Evolutionary conservation across 495 filamentous ascomycete genomes (phyloP), one percentile per base, ranked within the genome.

Genomic region (Trichocladium antarcticum): DNA sequence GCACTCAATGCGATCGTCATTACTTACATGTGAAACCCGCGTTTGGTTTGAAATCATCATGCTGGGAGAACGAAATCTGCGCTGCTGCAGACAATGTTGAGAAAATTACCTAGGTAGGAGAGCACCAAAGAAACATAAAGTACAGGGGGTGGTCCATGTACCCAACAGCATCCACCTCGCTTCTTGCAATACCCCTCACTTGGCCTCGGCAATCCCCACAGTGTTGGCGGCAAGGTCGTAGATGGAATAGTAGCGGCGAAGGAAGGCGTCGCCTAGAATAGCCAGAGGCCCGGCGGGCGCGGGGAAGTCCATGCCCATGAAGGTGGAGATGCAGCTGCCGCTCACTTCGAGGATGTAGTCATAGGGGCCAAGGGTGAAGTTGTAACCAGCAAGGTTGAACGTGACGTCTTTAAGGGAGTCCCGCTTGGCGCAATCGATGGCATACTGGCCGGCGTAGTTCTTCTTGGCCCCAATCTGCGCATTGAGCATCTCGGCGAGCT

Each of bases 301-400:
- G 19, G 86, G 87, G 78, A 96, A 85, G 68, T 97, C 92, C 84
- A 96, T 94, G 57, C 90, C 90, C 80, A 95, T 90, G 74, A 99
- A 94, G 53, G 85, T 82, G 42, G 87, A 94, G 70, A 99, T 94
- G 72, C 93, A 99, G 62, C 82, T 87, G 51, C 93, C 92, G 63
- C 87, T 83, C 36, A 94, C 81, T 67, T 99, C 93, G 42, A 99
- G 79, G 63, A 95, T 88, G 74, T 99, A 99, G 71, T 99, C 93
- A 51, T 82, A 84, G 6, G 93, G 71, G 51, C 73, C 66, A 59
- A 99, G 95, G 59, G 82, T 82, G 74, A 97, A 99, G 69, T 95
- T 82, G 67, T 94, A 75, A 37, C 93, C 93, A 47, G 68, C 65
- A 17, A 99, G 78, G 48, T 78, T 89, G 71, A 97, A 95, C 51